Evolutionary conservation across 2,329 filamentous ascomycete genomes (phyloP).

Genomic region (Pyrenochaeta sp.): DNA sequence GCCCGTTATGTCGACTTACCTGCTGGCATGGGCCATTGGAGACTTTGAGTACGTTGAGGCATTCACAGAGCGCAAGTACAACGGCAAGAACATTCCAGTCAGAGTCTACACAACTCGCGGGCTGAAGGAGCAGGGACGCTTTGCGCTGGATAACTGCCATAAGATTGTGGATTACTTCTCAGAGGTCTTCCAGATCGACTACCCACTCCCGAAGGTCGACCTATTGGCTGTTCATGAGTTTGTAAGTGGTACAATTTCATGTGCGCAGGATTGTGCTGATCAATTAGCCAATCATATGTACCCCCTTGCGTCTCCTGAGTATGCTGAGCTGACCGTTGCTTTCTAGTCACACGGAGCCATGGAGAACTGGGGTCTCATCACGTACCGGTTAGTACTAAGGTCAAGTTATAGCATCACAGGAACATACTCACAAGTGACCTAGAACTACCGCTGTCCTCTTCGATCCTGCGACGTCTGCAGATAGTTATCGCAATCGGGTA

Average conservation of each 20-base stretch:
- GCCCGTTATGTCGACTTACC: constrained; percentile 94
- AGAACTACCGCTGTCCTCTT: constrained; percentile 92
- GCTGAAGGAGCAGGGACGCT: constrained; percentile 90
- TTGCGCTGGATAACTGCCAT: constrained; percentile 88
- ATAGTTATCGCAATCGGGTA: constrained; percentile 89
- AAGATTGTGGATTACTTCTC: constrained; percentile 97
- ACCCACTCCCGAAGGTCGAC: constrained; percentile 92
- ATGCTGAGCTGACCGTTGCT: constrained; percentile 52
- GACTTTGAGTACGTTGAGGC: constrained; percentile 98
- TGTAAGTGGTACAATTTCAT: constrained; percentile 58
- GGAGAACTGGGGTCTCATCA: constrained; percentile 99
- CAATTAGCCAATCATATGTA: constrained; percentile 54
- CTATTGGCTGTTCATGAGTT: constrained; percentile 97
- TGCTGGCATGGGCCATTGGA: constrained; percentile 93
- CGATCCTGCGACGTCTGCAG: constrained; percentile 89
- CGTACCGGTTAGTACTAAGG: constrained; percentile 70
- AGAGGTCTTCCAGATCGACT: constrained; percentile 87
- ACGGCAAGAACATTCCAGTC: constrained; percentile 89
- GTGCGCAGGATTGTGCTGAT: constrained; percentile 28
- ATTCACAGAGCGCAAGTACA: constrained; percentile 87
- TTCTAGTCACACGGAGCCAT: constrained; percentile 78
- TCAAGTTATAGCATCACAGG: not conserved
- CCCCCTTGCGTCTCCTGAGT: constrained; percentile 16
- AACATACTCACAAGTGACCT: constrained; percentile 9
- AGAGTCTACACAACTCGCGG: constrained; percentile 95